Conservation (phyloP, 1,139 yeast genomes). For the Torulaspora globosa region DNA sequence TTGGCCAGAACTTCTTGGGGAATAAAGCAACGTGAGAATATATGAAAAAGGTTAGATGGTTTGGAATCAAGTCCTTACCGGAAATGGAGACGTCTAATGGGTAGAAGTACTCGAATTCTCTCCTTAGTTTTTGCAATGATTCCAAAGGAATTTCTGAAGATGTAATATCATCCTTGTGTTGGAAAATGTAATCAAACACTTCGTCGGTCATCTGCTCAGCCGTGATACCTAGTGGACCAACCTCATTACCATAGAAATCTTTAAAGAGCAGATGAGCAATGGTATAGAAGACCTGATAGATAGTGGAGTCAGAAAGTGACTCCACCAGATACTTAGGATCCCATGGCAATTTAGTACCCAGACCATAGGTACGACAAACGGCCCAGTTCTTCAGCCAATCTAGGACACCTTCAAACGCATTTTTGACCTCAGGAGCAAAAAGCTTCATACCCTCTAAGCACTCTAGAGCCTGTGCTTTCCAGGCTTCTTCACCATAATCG, state of each 20-base stretch:
- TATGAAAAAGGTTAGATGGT: constrained; percentile 93
- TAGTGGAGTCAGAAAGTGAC: constrained; percentile 91
- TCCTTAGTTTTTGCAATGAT: constrained; percentile 69
- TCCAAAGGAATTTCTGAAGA: constrained; percentile 58
- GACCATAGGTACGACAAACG: constrained; percentile 91
- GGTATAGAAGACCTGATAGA: constrained; percentile 95
- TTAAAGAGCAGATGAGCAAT: constrained; percentile 79
- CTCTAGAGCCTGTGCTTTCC: constrained; percentile 85
- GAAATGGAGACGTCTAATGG: constrained; percentile 89
- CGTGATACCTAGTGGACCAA: constrained; percentile 68
- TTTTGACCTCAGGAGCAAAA: constrained; percentile 76
- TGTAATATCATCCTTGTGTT: constrained; percentile 57
- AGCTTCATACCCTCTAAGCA: constrained; percentile 76
- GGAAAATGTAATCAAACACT: constrained; percentile 87
- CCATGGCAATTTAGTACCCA: constrained; percentile 97
- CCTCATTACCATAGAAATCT: constrained; percentile 75
- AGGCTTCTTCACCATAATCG: constrained; percentile 92
- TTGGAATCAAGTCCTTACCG: constrained; percentile 96
- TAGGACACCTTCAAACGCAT: constrained; percentile 90
- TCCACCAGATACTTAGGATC: constrained; percentile 91
- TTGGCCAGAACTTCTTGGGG: constrained; percentile 90
- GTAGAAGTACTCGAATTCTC: constrained; percentile 93
- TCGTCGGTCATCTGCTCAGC: constrained; percentile 90
- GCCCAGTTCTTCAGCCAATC: constrained; percentile 99
- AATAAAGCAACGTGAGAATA: constrained; percentile 90